Conservation (phyloP, 257 asterid species). For the Ophiorrhiza pumila region DNA sequence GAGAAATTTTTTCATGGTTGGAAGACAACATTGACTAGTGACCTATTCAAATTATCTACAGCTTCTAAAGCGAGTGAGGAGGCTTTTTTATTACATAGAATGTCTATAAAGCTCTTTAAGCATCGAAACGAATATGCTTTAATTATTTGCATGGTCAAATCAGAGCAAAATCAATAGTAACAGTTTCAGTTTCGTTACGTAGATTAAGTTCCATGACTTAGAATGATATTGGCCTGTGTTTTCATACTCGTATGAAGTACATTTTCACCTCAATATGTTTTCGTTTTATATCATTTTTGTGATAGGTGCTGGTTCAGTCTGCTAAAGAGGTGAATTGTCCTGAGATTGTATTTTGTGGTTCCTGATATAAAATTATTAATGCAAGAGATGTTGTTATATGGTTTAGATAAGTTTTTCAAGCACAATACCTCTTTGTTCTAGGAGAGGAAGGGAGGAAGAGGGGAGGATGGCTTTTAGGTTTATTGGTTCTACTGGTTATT, state of each 20-base stretch:
- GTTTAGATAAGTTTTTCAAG: background rate
- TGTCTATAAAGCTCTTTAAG: background rate
- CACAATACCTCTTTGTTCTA: background rate
- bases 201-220: background rate
- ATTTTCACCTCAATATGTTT: background rate
- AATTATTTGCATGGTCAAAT: background rate
- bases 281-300: background rate
- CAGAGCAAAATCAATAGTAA: background rate
- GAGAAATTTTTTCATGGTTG: background rate
- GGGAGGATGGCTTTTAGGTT: background rate
- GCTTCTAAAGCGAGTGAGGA: background rate
- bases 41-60: background rate
- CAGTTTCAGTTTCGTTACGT: background rate
- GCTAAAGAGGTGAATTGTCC: background rate
- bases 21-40: background rate
- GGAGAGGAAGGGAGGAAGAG: background rate
- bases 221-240: background rate
- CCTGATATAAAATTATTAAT: background rate
- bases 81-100: background rate
- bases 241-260: background rate
- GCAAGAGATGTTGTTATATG: background rate
- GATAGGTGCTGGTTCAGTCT: background rate
- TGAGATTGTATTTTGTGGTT: background rate
- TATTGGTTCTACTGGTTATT: background rate
- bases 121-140: background rate